Evolutionary conservation across 345 rosid genomes (phyloP), one percentile per base, ranked within the genome.

Genomic region (Excoecaria agallocha): DNA sequence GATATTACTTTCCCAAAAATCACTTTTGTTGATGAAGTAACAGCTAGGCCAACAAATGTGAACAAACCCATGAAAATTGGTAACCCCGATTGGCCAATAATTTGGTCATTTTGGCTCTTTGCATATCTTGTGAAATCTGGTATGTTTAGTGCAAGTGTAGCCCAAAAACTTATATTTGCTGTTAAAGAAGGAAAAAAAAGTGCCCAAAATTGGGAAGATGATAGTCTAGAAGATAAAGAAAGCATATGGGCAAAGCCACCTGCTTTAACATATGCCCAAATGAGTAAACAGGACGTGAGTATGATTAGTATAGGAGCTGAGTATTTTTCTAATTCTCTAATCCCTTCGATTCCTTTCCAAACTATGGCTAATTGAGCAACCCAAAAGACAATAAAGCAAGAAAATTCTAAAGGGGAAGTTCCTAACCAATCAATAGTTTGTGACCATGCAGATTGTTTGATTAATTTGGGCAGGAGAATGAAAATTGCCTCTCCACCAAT

Each of bases 141-240:
- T 8, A 94, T 91, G 88, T 94, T 94, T 25, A 94, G 89, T 16
- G 97, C 97, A 22, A 94, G 74, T 46, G 97, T 89, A 7, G 93
- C 93, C 98, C 98, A 94, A 54, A 94, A 94, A 70, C 97, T 94
- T 67, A 92, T 90, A 80, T 94, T 94, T 12, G 98, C 98, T 2
- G 98, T 92, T 22, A 94, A 81, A 2, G 98, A 92, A 11, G 97
- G 98, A 73, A 89, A 91, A n/a, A 54, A 92, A 12, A 94, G 86
- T 22, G 90, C 76, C 98, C 98, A 92, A 76, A 94, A 92, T 71
- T 94, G 82, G 3, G 90, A 62, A 15, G 85, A 38, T 22, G 95
- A 79, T 39, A 94, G 81, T 78, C 76, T 87, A 63, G 97, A 88
- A 7, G 97, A 84, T 67, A 89, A 62, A 37, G 90, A 80, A 13